Evolutionary conservation across 2,329 filamentous ascomycete genomes (phyloP), one percentile per base, ranked within the genome.

Genomic region (Claviceps pazoutovae): DNA sequence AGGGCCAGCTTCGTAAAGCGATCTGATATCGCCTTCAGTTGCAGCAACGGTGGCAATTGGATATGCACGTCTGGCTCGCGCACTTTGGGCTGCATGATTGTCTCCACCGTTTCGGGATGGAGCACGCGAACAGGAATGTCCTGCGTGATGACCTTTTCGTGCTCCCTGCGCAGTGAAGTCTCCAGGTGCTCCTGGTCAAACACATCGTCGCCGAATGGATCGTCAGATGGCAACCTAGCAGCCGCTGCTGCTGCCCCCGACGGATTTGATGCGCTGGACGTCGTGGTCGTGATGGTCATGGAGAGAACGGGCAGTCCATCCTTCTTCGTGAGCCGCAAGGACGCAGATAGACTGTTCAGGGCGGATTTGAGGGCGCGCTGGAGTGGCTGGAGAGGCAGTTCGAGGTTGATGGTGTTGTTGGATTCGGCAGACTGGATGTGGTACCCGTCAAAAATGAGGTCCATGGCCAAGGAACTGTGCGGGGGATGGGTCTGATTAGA

Each of bases 111-210:
- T 50, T 85, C 80, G 2, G 87, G 83, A 53, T 87, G 82, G 9
- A 98, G 78, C 1, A 98, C 89, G 17, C 90, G 84, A 44, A 97
- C 85, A n/a, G 93, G 93, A 41, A 98, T 86, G 67, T 97, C 89
- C 64, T 98, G 93, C 0, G 89, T 95, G 61, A 98, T 86, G 59
- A 94, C 78, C 56, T 93, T 95, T 66, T 96, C 90, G 59, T 88
- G 83, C 61, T 91, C 87, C 52, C 84, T 75, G 44, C 73, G 70
- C 23, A 79, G 75, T 58, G 64, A 78, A 57, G 72, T 80, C 65
- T 76, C 79, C 23, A 82, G 68, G 30, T 79, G 68, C 53, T 74
- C 71, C 44, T 70, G 69, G 53, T 70, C 65, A 58, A 75, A 76
- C 34, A 71, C 65, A 46, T 71, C 67, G 52, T 66, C 61, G 52